Evolutionary conservation across 306 rosid genomes (phyloP).

Genomic region (Luffa aegyptiaca): DNA sequence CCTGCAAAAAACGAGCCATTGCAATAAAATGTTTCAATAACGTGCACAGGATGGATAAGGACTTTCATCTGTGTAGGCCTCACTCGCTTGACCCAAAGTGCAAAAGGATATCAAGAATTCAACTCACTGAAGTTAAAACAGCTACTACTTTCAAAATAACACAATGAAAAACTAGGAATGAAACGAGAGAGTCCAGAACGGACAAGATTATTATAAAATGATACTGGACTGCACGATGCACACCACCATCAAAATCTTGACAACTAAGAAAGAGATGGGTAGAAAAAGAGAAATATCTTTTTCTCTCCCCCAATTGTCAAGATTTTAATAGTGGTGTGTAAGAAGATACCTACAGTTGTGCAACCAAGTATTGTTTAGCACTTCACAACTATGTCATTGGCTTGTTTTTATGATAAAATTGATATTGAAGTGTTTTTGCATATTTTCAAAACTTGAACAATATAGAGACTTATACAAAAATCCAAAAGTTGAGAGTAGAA

Average conservation of each 20-base stretch:
- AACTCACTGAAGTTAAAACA: neutral
- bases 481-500: neutral
- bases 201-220: neutral
- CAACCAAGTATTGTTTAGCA: neutral
- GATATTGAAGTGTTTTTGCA: neutral
- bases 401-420: neutral
- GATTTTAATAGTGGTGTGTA: no score
- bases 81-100: neutral
- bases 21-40: neutral
- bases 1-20: slow-evolving; percentile 23
- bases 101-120: neutral
- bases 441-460: neutral
- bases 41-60: neutral
- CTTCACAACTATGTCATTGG: neutral
- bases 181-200: neutral
- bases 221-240: no score
- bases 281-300: no score
- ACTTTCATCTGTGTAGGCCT: neutral
- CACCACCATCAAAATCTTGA: no score
- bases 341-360: no score
- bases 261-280: no score
- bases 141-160: neutral
- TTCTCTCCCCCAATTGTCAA: no score
- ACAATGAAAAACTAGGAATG: neutral
- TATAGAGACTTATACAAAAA: neutral